Base-by-base conservation (phyloP, 768 basidiomycete genomes). In the Amanita molliuscula region DNA sequence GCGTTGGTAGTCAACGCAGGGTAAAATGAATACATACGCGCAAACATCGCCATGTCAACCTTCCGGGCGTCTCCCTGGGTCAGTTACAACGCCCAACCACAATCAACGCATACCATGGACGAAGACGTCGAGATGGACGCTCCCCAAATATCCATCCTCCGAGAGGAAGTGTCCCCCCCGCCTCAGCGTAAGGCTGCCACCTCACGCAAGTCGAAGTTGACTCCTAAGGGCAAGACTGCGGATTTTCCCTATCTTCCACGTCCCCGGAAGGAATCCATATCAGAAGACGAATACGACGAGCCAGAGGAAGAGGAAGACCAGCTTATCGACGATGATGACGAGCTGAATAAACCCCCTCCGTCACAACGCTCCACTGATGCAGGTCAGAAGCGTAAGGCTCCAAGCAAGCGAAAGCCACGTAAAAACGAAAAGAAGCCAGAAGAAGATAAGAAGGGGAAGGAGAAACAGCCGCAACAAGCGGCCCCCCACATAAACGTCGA, bases 251-350 rank as follows among this genome's bases (percentile, higher is more conserved):
- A 42, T 53, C 56, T 45, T 44, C 53, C 41, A 56, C 58, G 57
- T 21, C 54, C 51, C 25, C 58, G 55, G 28, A 57, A 58, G 48
- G 59, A 61, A 33, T 51, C 59, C 28, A 57, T 54, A 36, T 60
- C 60, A 54, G 77, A 78, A 20, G 81, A 81, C 29, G 76, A 72
- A 13, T 76, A 76, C 9, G 81, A 78, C 6, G 82, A 84, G 28
- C 76, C 76, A 0, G 84, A 85, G 31, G 79, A 81, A 37, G 79
- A 85, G 62, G 84, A 87, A 65, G 86, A 89, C 67, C 80, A 88
- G 57, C 76, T 88, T 55, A 82, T 88, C 56, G 86, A 89, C 63
- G 65, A 65, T 49, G 59, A 64, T 44, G 63, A 67, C 34, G 59
- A 62, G 33, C 51, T 60, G 18, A 54, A 59, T 52, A 66, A 65